Evolutionary conservation across 176 grass and related monocot species (phyloP).

Genomic region (Oryza glaberrima): DNA sequence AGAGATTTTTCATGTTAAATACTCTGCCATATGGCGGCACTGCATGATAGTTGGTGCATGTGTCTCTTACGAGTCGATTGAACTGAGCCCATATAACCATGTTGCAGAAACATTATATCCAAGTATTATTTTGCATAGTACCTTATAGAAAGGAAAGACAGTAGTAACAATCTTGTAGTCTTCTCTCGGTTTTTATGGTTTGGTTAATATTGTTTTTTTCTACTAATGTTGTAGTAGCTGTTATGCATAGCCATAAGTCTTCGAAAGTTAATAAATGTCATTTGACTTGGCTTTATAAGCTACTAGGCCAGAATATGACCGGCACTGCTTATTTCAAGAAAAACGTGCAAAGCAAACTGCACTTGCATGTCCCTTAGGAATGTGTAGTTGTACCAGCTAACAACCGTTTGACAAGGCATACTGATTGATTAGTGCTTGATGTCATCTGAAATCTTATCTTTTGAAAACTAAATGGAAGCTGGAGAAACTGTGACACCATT

Average conservation of each 20-base stretch:
- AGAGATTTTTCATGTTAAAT: constrained; percentile 22
- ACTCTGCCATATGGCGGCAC: neutral
- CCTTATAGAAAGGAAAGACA: neutral
- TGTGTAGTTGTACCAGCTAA: constrained; percentile 45
- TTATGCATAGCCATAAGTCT: constrained; percentile 17
- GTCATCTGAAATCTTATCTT: constrained; percentile 28
- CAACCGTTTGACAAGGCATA: constrained; percentile 37
- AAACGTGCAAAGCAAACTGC: neutral
- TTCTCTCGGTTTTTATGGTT: neutral
- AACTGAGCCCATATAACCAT: constrained; percentile 1
- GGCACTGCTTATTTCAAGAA: constrained; percentile 21
- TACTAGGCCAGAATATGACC: neutral
- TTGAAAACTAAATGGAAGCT: neutral
- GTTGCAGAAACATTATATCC: neutral
- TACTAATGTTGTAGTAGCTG: neutral
- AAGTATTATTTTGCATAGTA: neutral
- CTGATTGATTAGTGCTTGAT: constrained; percentile 13
- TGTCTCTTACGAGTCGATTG: constrained; percentile 7
- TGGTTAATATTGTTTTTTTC: constrained; percentile 7
- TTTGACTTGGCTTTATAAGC: constrained; percentile 18
- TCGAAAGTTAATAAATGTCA: neutral
- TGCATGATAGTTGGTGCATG: constrained; percentile 2
- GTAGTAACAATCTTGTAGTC: neutral
- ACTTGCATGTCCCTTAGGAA: constrained; percentile 29
- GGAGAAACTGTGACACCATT: neutral